Percentiles rank a stretch among this genome's conserved stretches.
Evolutionary conservation across 495 filamentous ascomycete genomes (phyloP).

Genomic region (Penicillium ucsense): DNA sequence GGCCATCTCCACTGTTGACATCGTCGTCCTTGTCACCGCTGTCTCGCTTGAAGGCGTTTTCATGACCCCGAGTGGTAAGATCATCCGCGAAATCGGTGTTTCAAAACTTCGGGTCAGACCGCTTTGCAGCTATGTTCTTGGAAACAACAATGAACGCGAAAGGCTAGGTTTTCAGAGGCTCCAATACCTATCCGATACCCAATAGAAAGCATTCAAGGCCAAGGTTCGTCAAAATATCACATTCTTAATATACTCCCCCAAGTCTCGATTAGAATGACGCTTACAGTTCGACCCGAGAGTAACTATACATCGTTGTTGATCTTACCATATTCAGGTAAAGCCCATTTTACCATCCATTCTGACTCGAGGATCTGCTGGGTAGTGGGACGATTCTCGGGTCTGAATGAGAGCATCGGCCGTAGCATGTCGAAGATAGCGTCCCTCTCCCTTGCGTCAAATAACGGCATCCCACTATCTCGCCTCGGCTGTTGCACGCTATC

Average conservation of each 20-base stretch:
- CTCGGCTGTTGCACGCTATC: constrained; percentile 18
- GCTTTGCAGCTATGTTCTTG: too few species aligned
- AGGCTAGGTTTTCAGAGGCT: too few species aligned
- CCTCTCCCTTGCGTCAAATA: constrained; percentile 16
- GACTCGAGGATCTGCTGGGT: constrained; percentile 19
- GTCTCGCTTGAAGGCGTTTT: constrained; percentile 18
- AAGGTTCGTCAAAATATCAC: too few species aligned
- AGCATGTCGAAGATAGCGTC: constrained; percentile 14
- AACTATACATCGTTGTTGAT: background rate
- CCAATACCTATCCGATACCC: too few species aligned
- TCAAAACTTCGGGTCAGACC: too few species aligned
- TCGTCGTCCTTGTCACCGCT: constrained; percentile 1
- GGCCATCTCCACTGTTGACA: background rate
- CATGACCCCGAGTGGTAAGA: constrained; percentile 30
- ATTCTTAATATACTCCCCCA: background rate
- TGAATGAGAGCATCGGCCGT: constrained; percentile 24
- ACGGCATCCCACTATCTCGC: constrained; percentile 5
- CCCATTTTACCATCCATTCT: constrained; percentile 32
- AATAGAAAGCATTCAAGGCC: too few species aligned
- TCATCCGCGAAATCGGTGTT: constrained; percentile 33
- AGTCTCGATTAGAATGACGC: background rate
- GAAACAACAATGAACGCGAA: too few species aligned
- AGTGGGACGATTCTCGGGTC: constrained; percentile 19
- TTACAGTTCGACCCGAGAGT: background rate
- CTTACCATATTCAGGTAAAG: constrained; percentile 13